Conservation (phyloP, 2,329 filamentous ascomycete species). For the Colletotrichum australisinense region DNA sequence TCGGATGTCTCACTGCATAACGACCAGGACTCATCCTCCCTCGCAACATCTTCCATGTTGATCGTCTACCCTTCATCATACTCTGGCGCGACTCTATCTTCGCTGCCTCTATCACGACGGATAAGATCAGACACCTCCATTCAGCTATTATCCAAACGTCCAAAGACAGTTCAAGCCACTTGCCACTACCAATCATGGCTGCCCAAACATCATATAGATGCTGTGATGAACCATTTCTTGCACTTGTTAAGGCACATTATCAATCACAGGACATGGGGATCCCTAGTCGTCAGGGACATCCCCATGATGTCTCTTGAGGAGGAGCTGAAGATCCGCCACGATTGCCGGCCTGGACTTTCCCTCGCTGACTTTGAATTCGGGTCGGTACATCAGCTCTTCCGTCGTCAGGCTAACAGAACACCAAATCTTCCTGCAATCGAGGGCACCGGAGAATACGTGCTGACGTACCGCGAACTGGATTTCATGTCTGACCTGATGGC, state of each 20-base stretch:
- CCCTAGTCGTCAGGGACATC: not conserved
- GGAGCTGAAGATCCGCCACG: not conserved
- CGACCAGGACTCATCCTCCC: not conserved
- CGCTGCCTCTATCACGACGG: not conserved
- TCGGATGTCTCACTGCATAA: not conserved
- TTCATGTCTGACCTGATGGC: constrained; percentile 11
- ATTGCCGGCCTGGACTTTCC: not conserved
- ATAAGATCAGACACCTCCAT: not conserved
- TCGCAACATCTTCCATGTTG: not conserved
- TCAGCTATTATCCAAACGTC: not conserved
- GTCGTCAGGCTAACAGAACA: not conserved
- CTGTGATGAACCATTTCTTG: not conserved
- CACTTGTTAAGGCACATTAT: not conserved
- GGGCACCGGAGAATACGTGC: constrained; percentile 3
- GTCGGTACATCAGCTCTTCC: constrained; percentile 4
- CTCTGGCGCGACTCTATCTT: not conserved
- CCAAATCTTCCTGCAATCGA: constrained; percentile 8
- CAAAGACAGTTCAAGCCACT: not conserved
- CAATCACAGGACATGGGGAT: not conserved
- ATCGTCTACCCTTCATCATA: not conserved
- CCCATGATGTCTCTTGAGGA: not conserved
- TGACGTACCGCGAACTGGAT: not conserved
- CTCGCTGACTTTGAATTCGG: not conserved
- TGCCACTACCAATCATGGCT: not conserved
- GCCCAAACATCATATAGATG: not conserved